A percentile compares a stretch with the other conserved stretches of the same genome.
Conservation (phyloP, 208 protist species). For the Leishmania tarentolae region DNA sequence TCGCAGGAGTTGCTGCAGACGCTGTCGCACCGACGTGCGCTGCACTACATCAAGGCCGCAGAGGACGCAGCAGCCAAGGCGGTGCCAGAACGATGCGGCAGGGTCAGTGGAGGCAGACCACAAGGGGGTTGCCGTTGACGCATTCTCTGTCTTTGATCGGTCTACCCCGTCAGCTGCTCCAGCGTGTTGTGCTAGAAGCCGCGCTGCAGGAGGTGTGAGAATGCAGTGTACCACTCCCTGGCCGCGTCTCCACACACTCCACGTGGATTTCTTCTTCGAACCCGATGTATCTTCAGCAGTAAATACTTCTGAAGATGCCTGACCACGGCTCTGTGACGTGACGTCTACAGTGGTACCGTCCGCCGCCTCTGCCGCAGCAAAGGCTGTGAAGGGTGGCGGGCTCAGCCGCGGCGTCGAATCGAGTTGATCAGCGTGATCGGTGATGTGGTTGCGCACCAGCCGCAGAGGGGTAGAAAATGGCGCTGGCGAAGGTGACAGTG, state of each 20-base stretch:
- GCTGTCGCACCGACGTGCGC: conserved; percentile 44
- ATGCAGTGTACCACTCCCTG: conserved; percentile 22
- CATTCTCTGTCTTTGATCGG: not conserved
- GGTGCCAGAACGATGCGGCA: conserved; percentile 2
- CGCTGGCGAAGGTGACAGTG: not conserved
- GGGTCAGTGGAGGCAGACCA: not conserved
- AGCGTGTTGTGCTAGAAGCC: not conserved
- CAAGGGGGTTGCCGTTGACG: not conserved
- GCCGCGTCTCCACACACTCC: conserved; percentile 16
- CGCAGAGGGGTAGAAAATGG: conserved; percentile 3
- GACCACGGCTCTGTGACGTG: not conserved
- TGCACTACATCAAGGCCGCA: conserved; percentile 67
- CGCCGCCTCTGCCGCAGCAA: not conserved
- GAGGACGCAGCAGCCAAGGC: conserved; percentile 50
- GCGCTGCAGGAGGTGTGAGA: conserved; percentile 11
- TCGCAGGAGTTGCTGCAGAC: conserved; percentile 50
- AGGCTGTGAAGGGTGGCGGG: not conserved
- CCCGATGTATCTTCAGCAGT: not conserved
- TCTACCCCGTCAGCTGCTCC: not conserved
- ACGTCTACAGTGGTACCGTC: not conserved
- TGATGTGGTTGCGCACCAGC: conserved; percentile 7
- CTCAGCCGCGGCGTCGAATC: conserved; percentile 26
- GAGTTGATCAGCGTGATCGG: conserved; percentile 4
- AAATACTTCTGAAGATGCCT: not conserved
- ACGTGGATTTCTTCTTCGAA: not conserved